phyloP scores from a whole-genome alignment of 768 basidiomycete genomes.

The Mrakia blollopis region DNA sequence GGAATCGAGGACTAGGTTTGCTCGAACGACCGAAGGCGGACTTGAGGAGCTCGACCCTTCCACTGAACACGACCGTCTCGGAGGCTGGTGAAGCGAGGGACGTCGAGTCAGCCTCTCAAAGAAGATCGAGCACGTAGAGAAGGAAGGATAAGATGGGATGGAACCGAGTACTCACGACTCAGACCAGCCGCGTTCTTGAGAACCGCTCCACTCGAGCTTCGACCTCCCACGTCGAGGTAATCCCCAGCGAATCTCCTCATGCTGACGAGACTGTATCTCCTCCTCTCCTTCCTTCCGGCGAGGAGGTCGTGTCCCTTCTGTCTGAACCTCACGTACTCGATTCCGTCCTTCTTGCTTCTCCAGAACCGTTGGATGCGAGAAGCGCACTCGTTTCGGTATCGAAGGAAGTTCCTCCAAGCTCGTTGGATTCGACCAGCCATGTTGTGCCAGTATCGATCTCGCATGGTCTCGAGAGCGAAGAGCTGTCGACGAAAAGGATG shows the following conservation, averaged over 20 bases:
- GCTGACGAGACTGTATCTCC: slow-evolving; percentile 86
- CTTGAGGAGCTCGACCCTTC: slow-evolving; percentile 71
- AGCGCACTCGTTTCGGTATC: slow-evolving; percentile 92
- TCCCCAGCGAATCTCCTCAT: slow-evolving; percentile 94
- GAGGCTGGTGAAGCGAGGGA: slow-evolving; percentile 45
- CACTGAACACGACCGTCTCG: slow-evolving; percentile 80
- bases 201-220: slow-evolving; percentile 65
- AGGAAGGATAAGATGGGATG: not conserved
- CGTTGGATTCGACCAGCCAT: slow-evolving; percentile 97
- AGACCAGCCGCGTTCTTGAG: slow-evolving; percentile 67
- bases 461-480: slow-evolving; percentile 97
- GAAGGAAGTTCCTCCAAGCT: slow-evolving; percentile 90
- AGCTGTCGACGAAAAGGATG: slow-evolving; percentile 53
- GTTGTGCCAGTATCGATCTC: slow-evolving; percentile 99
- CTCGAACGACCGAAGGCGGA: slow-evolving; percentile 82
- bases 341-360: slow-evolving; percentile 93
- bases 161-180: slow-evolving; percentile 56
- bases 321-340: slow-evolving; percentile 82
- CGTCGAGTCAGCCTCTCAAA: not conserved
- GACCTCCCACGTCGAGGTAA: slow-evolving; percentile 85
- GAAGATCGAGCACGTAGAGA: not conserved
- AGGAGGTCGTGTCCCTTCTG: slow-evolving; percentile 92
- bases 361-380: slow-evolving; percentile 94
- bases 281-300: slow-evolving; percentile 83
- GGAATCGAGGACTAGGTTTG: slow-evolving; percentile 82